phyloP scores from a whole-genome alignment of 805 yeast genomes.

The Hanseniaspora pseudoguilliermondii region DNA sequence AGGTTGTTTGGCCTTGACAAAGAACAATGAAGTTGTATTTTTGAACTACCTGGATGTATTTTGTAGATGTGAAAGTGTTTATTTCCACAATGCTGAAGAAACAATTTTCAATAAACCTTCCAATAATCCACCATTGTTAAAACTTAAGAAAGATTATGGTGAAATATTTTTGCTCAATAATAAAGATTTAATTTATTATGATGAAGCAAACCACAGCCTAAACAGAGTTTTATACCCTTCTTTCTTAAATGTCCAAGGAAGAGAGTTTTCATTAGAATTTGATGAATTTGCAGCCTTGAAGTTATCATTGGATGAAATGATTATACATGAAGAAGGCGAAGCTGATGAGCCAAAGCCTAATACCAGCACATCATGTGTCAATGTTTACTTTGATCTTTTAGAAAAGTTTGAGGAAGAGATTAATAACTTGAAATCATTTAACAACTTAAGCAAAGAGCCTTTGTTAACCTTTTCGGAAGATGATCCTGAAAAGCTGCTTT shows the following conservation, averaged over 20 bases:
- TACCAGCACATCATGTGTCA: background rate
- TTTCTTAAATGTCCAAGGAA: background rate
- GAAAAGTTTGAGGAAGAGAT: background rate
- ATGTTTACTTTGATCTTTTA: background rate
- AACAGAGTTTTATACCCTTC: background rate
- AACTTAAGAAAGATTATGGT: background rate
- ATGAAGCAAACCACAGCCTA: background rate
- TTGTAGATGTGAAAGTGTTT: background rate
- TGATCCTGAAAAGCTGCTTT: background rate
- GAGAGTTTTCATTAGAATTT: background rate
- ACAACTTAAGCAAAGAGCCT: background rate
- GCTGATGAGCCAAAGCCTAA: background rate
- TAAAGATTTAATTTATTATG: background rate
- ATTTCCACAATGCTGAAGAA: no score
- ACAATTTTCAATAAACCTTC: background rate
- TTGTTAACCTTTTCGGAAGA: background rate
- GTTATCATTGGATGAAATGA: background rate
- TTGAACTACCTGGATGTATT: background rate
- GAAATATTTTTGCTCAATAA: background rate
- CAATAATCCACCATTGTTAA: background rate
- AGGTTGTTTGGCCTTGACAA: background rate
- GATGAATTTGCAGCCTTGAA: background rate
- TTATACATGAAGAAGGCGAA: background rate
- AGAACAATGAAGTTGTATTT: background rate
- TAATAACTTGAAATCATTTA: background rate